These are phyloP conservation scores for Tillandsia fasciculata DNA, from an alignment of 176 grass and related monocot genomes.

Conservation along the genomic window DNA sequence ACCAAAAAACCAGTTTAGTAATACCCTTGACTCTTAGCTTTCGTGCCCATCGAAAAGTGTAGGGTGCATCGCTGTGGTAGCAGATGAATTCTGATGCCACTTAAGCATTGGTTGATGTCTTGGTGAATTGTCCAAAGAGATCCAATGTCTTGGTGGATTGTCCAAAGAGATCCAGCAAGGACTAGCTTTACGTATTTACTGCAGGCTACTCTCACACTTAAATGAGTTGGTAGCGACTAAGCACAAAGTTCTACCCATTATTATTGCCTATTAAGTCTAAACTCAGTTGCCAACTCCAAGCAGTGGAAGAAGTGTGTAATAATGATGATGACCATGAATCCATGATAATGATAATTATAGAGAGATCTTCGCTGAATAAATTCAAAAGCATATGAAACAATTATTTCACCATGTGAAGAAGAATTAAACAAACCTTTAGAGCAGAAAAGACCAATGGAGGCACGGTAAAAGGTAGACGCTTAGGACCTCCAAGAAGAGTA, in stretches of 20 bases:
- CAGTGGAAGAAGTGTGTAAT: neutral
- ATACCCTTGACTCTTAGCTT: too few relatives aligned
- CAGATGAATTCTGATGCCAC: too few relatives aligned
- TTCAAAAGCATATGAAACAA: neutral
- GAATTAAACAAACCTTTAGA: constrained; percentile 59
- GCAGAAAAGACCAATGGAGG: constrained; percentile 80
- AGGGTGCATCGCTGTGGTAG: too few relatives aligned
- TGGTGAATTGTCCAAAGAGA: too few relatives aligned
- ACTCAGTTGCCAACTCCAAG: too few relatives aligned
- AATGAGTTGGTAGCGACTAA: neutral
- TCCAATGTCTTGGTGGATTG: too few relatives aligned
- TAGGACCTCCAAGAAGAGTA: constrained; percentile 87
- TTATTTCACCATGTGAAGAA: neutral
- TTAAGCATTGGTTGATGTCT: too few relatives aligned
- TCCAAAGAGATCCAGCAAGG: neutral
- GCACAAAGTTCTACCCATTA: too few relatives aligned
- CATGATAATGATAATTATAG: neutral
- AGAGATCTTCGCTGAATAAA: neutral
- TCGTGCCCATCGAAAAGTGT: too few relatives aligned
- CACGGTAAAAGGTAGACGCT: constrained; percentile 78
- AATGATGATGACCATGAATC: neutral
- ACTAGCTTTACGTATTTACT: neutral
- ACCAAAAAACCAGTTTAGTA: too few relatives aligned
- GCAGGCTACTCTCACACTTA: neutral
- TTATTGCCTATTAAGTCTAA: too few relatives aligned